Evolutionary conservation across 208 protist genomes (phyloP).

Genomic region (Leptomonas seymouri): DNA sequence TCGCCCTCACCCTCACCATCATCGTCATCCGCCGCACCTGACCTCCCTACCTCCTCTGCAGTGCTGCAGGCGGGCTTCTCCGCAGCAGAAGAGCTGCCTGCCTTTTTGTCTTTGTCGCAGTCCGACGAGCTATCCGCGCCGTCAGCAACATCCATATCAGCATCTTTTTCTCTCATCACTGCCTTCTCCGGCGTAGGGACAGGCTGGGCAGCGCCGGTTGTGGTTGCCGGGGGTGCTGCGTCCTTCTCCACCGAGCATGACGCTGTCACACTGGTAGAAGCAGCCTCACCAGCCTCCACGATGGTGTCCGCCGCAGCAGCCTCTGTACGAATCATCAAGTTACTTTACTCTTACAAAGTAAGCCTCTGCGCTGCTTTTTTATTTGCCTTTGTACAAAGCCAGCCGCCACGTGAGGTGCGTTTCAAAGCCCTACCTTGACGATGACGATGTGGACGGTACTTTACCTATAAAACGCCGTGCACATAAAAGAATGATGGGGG

Average conservation of each 20-base stretch:
- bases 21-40: background rate
- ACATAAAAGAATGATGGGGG: no score
- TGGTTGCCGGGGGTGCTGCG: background rate
- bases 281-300: background rate
- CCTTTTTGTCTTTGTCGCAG: no score
- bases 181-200: background rate
- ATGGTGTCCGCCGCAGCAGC: background rate
- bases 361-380: no score
- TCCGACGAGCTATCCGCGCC: no score
- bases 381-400: no score
- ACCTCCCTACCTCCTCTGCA: no score
- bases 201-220: background rate
- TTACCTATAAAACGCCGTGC: no score
- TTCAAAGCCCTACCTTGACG: background rate
- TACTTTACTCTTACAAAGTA: background rate
- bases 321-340: background rate
- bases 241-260: background rate
- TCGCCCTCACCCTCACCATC: constrained; percentile 29
- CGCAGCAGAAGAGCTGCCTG: background rate
- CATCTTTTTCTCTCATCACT: no score
- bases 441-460: no score
- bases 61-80: background rate
- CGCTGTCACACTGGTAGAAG: background rate
- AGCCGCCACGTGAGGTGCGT: no score
- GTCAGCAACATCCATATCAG: no score